Evolutionary conservation across 148 eudicot genomes (phyloP).

Genomic region (Rhododendron henanense): DNA sequence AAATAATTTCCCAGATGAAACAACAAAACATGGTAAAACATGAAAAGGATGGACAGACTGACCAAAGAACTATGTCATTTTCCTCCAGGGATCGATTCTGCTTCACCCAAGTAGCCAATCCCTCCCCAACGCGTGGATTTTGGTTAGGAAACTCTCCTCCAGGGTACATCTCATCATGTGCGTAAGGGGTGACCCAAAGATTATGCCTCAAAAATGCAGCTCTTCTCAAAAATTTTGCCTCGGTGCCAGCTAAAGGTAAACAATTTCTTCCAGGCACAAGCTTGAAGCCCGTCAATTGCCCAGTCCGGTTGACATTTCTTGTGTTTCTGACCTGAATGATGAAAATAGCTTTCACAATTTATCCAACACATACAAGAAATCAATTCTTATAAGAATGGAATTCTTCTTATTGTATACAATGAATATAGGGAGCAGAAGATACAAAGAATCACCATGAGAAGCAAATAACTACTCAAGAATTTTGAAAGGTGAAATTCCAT

Average conservation of each 20-base stretch:
- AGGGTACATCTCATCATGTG: constrained; percentile 77
- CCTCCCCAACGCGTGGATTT: constrained; percentile 96
- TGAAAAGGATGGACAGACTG: constrained; percentile 9
- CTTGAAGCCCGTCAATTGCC: constrained; percentile 93
- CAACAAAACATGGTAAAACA: background rate
- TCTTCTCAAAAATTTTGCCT: constrained; percentile 89
- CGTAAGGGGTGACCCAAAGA: constrained; percentile 87
- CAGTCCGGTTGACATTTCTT: constrained; percentile 84
- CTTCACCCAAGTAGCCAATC: constrained; percentile 91
- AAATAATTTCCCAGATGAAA: background rate
- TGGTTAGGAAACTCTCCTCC: constrained; percentile 99
- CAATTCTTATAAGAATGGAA: background rate
- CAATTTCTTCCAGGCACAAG: constrained; percentile 85
- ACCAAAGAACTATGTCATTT: constrained; percentile 94
- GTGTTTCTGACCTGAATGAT: constrained; percentile 74
- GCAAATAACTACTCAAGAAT: background rate
- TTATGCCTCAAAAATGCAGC: constrained; percentile 97
- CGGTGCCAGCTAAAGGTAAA: constrained; percentile 86
- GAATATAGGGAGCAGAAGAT: background rate
- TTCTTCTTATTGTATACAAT: background rate
- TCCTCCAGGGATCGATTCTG: constrained; percentile 85
- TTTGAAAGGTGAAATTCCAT: background rate
- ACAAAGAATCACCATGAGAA: background rate
- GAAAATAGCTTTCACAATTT: background rate
- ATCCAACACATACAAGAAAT: background rate